Evolutionary conservation across 192 early-diverging fungal genomes (phyloP).

Genomic region (Podila minutissima): DNA sequence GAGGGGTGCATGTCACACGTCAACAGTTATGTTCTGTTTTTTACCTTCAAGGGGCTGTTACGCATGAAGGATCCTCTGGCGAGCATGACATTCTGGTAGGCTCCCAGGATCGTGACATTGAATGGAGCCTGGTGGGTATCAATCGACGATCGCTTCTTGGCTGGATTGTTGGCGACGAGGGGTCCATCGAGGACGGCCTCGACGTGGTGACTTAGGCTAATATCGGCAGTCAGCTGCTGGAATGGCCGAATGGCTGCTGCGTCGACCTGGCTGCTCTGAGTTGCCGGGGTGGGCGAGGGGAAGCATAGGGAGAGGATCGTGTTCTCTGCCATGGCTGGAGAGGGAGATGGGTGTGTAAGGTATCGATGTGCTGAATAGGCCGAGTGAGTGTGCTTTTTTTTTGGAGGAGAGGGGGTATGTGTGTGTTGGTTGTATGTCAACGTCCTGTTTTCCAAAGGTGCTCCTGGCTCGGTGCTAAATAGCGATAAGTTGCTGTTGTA

Average conservation of each 20-base stretch:
- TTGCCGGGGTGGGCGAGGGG: constrained; percentile 18
- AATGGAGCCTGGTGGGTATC: constrained; percentile 50
- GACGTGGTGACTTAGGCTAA: constrained; percentile 23
- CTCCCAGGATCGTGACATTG: constrained; percentile 57
- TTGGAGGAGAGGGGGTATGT: neutral
- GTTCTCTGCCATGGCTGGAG: constrained; percentile 39
- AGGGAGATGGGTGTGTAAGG: constrained; percentile 3
- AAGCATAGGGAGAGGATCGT: constrained; percentile 51
- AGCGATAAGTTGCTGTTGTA: neutral
- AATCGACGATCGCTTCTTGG: constrained; percentile 8
- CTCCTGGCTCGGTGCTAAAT: too few relatives aligned
- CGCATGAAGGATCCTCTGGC: constrained; percentile 56
- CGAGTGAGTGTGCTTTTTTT: neutral
- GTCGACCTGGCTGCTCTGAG: constrained; percentile 14
- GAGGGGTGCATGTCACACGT: too few relatives aligned
- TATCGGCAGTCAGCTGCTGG: constrained; percentile 33
- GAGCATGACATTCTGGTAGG: constrained; percentile 40
- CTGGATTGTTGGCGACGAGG: neutral
- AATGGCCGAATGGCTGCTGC: constrained; percentile 22
- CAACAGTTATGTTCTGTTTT: neutral
- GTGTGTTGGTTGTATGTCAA: too few relatives aligned
- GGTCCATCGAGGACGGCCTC: constrained; percentile 21
- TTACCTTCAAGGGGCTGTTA: constrained; percentile 57
- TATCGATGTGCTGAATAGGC: constrained; percentile 17
- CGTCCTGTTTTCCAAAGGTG: too few relatives aligned